Conservation (phyloP, 73 alveolate species). For the Symbiodinium natans region DNA sequence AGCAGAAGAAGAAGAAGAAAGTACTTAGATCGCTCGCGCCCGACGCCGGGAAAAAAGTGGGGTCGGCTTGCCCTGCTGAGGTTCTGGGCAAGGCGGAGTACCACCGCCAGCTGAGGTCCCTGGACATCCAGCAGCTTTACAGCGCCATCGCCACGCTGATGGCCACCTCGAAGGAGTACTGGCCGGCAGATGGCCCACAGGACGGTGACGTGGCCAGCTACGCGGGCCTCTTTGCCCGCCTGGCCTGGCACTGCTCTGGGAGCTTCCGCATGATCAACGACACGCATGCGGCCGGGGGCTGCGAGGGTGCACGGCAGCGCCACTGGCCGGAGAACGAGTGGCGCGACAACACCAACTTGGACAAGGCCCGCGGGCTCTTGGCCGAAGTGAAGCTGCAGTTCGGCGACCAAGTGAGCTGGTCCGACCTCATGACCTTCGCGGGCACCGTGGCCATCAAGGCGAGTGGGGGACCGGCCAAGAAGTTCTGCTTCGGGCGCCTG, state of each 20-base stretch:
- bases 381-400: conserved; percentile 64
- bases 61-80: not conserved
- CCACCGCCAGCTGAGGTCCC: conserved; percentile 10
- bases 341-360: conserved; percentile 64
- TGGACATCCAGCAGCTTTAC: conserved; percentile 14
- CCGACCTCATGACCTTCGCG: conserved; percentile 58
- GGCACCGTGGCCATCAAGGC: conserved; percentile 44
- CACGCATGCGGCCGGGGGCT: conserved; percentile 57
- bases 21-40: too few species aligned
- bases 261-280: conserved; percentile 53
- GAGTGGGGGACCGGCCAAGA: conserved; percentile 34
- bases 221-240: conserved; percentile 33
- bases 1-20: too few species aligned
- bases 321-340: conserved; percentile 80
- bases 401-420: conserved; percentile 48
- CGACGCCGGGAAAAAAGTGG: too few species aligned
- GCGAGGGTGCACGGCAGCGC: conserved; percentile 59
- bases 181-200: conserved; percentile 75
- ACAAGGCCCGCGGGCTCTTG: conserved; percentile 62
- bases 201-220: conserved; percentile 74
- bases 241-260: conserved; percentile 78
- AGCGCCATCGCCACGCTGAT: conserved; percentile 14
- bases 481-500: conserved; percentile 55
- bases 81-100: conserved; percentile 18
- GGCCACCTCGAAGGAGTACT: conserved; percentile 6